Conservation (phyloP, 495 filamentous ascomycete species). For the Neurospora sp. region DNA sequence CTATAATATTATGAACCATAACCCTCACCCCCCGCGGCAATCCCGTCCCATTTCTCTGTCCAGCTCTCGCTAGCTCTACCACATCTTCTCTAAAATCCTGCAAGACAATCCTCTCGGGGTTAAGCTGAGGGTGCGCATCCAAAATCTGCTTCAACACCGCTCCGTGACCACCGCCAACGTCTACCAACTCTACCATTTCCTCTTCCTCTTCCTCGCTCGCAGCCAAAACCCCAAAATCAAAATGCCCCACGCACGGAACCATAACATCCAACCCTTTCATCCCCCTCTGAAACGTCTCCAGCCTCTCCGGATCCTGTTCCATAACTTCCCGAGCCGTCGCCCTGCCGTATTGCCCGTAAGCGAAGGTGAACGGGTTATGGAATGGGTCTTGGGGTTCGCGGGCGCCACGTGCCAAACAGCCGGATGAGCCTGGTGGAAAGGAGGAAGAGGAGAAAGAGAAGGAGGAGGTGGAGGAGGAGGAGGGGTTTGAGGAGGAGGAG, state of each 20-base stretch:
- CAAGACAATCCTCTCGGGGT: conserved; percentile 6
- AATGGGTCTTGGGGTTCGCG: conserved; percentile 10
- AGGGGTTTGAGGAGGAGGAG: neutral
- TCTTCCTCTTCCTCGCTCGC: conserved; percentile 2
- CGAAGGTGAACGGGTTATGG: conserved; percentile 8
- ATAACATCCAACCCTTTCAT: conserved; percentile 16
- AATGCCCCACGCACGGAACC: conserved; percentile 12
- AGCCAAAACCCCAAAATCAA: conserved; percentile 11
- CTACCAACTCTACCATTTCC: conserved; percentile 11
- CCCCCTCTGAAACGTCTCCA: conserved; percentile 10
- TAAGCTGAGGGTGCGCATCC: conserved; percentile 2
- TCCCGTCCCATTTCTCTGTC: neutral
- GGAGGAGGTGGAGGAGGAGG: neutral
- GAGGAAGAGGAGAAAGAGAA: neutral
- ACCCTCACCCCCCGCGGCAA: conserved; percentile 6
- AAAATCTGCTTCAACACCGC: conserved; percentile 14
- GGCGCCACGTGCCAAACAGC: neutral
- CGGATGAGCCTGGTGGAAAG: neutral
- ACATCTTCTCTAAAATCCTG: conserved; percentile 9
- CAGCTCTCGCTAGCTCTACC: conserved; percentile 6
- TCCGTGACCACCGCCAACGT: conserved; percentile 13
- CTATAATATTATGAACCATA: conserved; percentile 11
- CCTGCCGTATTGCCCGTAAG: conserved; percentile 7
- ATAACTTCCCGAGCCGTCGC: conserved; percentile 12
- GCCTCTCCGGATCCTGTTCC: conserved; percentile 9